Base-by-base conservation (phyloP, 2,329 filamentous ascomycete species). In the Tolypocladium ophioglossoides region DNA sequence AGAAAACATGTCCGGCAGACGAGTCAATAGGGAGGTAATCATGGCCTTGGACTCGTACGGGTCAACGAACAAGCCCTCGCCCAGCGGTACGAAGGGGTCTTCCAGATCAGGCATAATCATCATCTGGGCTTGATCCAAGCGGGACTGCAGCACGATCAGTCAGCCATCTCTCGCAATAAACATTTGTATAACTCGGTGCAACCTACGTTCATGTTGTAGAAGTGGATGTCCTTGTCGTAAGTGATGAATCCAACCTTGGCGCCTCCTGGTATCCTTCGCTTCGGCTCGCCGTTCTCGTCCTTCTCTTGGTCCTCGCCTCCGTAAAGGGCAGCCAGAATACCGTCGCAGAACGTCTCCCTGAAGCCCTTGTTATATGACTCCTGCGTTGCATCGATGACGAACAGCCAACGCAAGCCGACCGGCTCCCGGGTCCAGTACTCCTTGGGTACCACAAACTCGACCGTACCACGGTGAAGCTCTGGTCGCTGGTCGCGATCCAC, bases 401-500 rank as follows among this genome's bases (percentile, higher is more conserved):
- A 99, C 12, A 99, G 74, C 82, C 87, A 95, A 56, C 86, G 84
- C 63, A 97, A 69, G 27, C 89, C 91, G 16, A 94, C 88, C 0
- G 94, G 94, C 67, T 95, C 87, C 69, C 92, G 94, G 27, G 90
- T 92, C 89, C 91, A 99, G 73, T 99, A 99, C 72, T 99, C 94
- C 73, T 96, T 97, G 18, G 94, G 94, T 16, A 99, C 95, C 56
- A 94, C 78, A 67, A 95, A 99, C 67, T 99, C 94, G 48, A 97
- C 92, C 0, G 94, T 97, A 39, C 94, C 94, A 54, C 89, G 82
- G 63, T 86, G 89, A 63, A 99, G 77, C 72, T 99, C 94, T 0
- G 92, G 91, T 52, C 94, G 81, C 67, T 95, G 87, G 66, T 91
- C 82, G 50, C 94, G 83, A 70, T 99, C 94, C 51, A 95, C 84